Percentiles rank a stretch among this genome's conserved stretches.
phyloP scores from a whole-genome alignment of 2,329 filamentous ascomycete genomes.

The Graphilbum fragrans region DNA sequence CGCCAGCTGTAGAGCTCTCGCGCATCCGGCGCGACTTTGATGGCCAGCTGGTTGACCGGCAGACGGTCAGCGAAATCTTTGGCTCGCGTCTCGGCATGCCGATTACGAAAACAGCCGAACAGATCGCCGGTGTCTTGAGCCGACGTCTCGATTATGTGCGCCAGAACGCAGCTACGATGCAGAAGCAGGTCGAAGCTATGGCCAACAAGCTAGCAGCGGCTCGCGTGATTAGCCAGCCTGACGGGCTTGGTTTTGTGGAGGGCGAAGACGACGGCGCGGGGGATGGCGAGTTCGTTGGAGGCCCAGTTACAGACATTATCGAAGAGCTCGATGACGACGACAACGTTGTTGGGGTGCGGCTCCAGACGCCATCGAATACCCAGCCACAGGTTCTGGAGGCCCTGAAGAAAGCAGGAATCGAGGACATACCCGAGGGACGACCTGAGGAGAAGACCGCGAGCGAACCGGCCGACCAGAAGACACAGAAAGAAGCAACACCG shows the following conservation, averaged over 20 bases:
- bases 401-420: constrained; percentile 64
- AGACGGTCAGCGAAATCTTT: constrained; percentile 39
- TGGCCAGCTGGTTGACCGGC: constrained; percentile 49
- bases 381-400: constrained; percentile 58
- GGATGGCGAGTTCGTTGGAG: constrained; percentile 32
- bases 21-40: constrained; percentile 46
- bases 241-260: constrained; percentile 19
- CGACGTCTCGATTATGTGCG: constrained; percentile 82
- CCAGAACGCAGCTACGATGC: constrained; percentile 63
- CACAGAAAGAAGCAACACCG: background rate
- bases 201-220: constrained; percentile 60
- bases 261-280: constrained; percentile 52
- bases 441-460: background rate
- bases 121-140: constrained; percentile 56
- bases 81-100: constrained; percentile 22
- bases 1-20: constrained; percentile 29
- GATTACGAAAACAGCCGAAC: constrained; percentile 35
- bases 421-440: constrained; percentile 15
- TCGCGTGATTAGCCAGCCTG: constrained; percentile 43
- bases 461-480: background rate
- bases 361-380: constrained; percentile 55
- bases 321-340: constrained; percentile 88
- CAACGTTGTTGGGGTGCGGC: constrained; percentile 60
- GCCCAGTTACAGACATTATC: constrained; percentile 75
- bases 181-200: constrained; percentile 57